A percentile compares a stretch with the other conserved stretches of the same genome.
These are phyloP conservation scores for Yamagishiella unicocca DNA, from an alignment of 139 green algal genomes.

Conservation along the genomic window DNA sequence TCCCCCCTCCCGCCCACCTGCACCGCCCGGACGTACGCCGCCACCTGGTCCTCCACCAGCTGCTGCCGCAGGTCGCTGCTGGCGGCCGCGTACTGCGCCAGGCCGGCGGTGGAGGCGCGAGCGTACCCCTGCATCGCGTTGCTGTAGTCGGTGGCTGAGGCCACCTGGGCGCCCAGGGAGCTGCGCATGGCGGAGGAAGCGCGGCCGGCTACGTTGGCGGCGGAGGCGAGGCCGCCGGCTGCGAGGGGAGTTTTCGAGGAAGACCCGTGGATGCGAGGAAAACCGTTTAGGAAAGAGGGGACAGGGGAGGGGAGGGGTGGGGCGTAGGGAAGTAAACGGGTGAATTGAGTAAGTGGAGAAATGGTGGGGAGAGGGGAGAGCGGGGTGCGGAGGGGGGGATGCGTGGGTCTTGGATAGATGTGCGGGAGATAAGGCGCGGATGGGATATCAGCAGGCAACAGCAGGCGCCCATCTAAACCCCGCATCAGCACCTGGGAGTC, in stretches of 20 bases:
- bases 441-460: no score
- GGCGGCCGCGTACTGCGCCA: background rate
- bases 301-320: no score
- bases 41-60: constrained; percentile 28
- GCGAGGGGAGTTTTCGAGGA: background rate
- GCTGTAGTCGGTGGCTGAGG: background rate
- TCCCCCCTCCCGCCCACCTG: background rate
- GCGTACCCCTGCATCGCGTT: background rate
- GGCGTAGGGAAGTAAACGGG: background rate
- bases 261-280: no score
- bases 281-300: no score
- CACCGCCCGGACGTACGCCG: background rate
- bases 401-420: background rate
- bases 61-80: background rate
- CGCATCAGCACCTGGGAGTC: no score
- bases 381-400: background rate
- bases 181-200: background rate
- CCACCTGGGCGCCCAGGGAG: background rate
- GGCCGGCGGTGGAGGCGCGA: background rate
- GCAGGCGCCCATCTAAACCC: no score
- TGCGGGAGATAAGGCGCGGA: no score
- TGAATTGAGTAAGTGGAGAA: no score
- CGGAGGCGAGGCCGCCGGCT: background rate
- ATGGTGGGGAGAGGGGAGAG: no score
- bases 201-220: background rate